A percentile compares a stretch with the other conserved stretches of the same genome.
These are phyloP conservation scores for Melaleuca alternifolia DNA, from an alignment of 345 rosid genomes.

Conservation along the genomic window DNA sequence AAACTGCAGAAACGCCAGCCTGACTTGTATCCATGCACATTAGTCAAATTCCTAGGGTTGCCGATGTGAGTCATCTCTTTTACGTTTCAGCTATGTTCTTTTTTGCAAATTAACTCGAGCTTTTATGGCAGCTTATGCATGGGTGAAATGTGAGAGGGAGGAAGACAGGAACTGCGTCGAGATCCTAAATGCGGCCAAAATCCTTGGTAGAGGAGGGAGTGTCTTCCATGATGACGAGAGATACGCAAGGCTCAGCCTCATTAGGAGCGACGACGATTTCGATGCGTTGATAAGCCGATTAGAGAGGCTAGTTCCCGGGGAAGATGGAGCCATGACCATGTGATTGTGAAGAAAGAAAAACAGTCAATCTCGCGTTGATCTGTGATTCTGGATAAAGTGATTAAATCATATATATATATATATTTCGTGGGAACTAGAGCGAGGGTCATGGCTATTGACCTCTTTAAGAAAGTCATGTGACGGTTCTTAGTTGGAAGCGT, in stretches of 20 bases:
- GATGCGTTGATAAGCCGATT: conserved; percentile 26
- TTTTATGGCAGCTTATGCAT: conserved; percentile 44
- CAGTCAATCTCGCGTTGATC: neutral
- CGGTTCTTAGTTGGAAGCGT: neutral
- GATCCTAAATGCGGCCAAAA: conserved; percentile 33
- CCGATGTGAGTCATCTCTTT: neutral
- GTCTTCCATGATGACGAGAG: conserved; percentile 17
- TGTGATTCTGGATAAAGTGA: neutral
- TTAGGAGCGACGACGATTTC: conserved; percentile 50
- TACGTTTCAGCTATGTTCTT: neutral
- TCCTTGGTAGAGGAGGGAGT: conserved; percentile 35
- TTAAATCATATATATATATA: rapidly evolving
- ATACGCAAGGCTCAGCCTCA: conserved; percentile 44
- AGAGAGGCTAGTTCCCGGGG: conserved; percentile 7
- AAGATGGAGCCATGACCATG: conserved; percentile 7
- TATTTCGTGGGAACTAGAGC: neutral
- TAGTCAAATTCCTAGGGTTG: neutral
- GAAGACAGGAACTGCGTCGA: conserved; percentile 36
- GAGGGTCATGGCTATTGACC: neutral
- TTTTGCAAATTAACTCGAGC: neutral
- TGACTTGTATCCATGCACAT: neutral
- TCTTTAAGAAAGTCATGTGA: neutral
- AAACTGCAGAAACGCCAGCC: neutral
- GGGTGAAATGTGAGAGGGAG: conserved; percentile 55
- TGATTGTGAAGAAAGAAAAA: neutral